Percentiles rank a stretch among this genome's conserved stretches.
These are phyloP conservation scores for Pythium vanterpoolii DNA, from an alignment of 352 stramenopile species.

Conservation along the genomic window DNA sequence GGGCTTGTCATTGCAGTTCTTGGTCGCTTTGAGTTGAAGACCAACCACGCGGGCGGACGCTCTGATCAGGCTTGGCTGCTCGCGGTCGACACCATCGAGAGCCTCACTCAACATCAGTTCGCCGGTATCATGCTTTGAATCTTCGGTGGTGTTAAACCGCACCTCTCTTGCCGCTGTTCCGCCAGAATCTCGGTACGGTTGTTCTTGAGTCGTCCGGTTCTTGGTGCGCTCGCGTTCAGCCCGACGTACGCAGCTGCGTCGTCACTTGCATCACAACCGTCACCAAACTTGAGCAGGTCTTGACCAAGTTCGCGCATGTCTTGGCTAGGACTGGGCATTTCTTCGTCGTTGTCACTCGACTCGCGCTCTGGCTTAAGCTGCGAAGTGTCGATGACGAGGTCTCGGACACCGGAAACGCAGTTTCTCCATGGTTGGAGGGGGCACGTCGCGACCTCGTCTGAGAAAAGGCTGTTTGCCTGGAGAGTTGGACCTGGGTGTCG, in stretches of 20 bases:
- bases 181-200: background rate
- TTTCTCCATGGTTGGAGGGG: background rate
- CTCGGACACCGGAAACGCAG: background rate
- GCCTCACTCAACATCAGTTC: slow-evolving; percentile 15
- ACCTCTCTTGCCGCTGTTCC: background rate
- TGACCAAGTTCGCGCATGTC: background rate
- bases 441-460: background rate
- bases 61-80: slow-evolving; percentile 5
- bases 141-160: slow-evolving; percentile 8
- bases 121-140: background rate
- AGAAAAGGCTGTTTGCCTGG: slow-evolving; percentile 8
- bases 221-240: slow-evolving; percentile 6
- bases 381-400: background rate
- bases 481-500: background rate
- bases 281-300: no score
- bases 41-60: background rate
- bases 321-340: background rate
- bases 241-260: background rate
- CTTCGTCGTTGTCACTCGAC: no score
- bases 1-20: background rate
- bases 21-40: background rate
- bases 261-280: background rate
- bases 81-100: background rate
- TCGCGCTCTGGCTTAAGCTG: no score
- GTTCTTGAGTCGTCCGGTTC: slow-evolving; percentile 1